Evolutionary conservation across 2,329 filamentous ascomycete genomes (phyloP).

Genomic region (Penicillium sp.): DNA sequence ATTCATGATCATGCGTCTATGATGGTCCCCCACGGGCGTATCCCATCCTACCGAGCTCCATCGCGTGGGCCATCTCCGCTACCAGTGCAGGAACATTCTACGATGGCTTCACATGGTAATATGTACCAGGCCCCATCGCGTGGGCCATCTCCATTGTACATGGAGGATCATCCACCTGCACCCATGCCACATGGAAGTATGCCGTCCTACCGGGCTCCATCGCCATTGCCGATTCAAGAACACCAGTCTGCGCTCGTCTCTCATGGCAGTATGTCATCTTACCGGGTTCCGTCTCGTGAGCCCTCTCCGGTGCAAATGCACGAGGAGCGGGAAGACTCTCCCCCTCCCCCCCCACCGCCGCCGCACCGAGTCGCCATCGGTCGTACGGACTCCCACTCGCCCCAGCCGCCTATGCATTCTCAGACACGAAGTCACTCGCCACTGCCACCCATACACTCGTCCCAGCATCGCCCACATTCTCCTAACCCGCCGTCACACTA

Average conservation of each 20-base stretch:
- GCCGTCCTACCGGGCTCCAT: slow-evolving; percentile 2
- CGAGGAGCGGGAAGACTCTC: slow-evolving; percentile 62
- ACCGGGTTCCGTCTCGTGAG: slow-evolving; percentile 17
- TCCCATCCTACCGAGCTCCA: slow-evolving; percentile 6
- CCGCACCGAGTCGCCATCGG: slow-evolving; percentile 64
- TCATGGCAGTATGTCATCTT: slow-evolving; percentile 1
- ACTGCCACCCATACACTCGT: slow-evolving; percentile 13
- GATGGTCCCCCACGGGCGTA: slow-evolving; percentile 7
- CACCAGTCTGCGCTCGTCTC: slow-evolving; percentile 1
- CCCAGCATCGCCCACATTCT: slow-evolving; percentile 7
- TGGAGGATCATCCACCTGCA: slow-evolving; percentile 28
- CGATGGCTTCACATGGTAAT: slow-evolving; percentile 3
- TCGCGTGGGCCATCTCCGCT: slow-evolving; percentile 4
- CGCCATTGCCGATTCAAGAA: background rate
- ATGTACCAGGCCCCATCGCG: slow-evolving; percentile 15
- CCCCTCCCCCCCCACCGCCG: slow-evolving; percentile 80
- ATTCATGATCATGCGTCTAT: slow-evolving; percentile 1
- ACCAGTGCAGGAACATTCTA: slow-evolving; percentile 1
- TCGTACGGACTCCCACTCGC: slow-evolving; percentile 26
- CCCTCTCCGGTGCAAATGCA: slow-evolving; percentile 36
- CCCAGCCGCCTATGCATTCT: slow-evolving; percentile 11
- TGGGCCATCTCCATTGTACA: slow-evolving; percentile 30
- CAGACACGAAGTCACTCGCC: slow-evolving; percentile 13
- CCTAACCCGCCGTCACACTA: slow-evolving; percentile 15
- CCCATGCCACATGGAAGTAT: background rate